These are phyloP conservation scores for Backusella luteola DNA, from an alignment of 192 early-diverging fungal genomes.

Conservation along the genomic window DNA sequence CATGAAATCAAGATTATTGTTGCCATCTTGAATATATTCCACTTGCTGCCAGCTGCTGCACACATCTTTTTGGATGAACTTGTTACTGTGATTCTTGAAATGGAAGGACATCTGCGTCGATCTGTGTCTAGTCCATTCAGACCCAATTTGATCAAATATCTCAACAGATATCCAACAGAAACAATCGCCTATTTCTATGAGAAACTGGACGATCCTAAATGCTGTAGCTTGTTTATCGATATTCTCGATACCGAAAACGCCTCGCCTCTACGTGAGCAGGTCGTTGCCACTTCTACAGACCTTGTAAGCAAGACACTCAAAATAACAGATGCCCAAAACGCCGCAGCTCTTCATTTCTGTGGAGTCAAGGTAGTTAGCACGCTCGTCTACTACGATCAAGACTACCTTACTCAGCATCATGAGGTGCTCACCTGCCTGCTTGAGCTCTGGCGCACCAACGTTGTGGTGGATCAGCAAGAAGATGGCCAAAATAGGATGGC, in stretches of 20 bases:
- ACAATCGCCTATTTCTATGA: conserved; percentile 83
- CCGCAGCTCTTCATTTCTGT: conserved; percentile 46
- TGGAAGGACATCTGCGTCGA: conserved; percentile 83
- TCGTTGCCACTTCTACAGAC: conserved; percentile 52
- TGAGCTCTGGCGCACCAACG: conserved; percentile 45
- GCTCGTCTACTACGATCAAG: conserved; percentile 45
- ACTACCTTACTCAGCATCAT: conserved; percentile 45
- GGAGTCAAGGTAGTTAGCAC: conserved; percentile 56
- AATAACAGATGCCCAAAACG: conserved; percentile 12
- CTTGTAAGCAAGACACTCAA: conserved; percentile 50
- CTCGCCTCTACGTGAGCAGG: conserved; percentile 61
- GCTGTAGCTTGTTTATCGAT: conserved; percentile 64
- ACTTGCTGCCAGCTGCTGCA: conserved; percentile 87
- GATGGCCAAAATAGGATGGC: conserved; percentile 37
- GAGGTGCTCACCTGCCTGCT: conserved; percentile 56
- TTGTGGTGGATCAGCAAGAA: conserved; percentile 23
- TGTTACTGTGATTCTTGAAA: conserved; percentile 79
- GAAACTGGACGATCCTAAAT: conserved; percentile 54
- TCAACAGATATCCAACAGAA: conserved; percentile 87
- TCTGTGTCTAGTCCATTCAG: conserved; percentile 92
- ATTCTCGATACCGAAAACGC: conserved; percentile 55
- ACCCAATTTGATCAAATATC: conserved; percentile 81
- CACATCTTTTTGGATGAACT: conserved; percentile 91
- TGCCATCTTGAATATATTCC: conserved; percentile 91
- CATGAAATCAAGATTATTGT: conserved; percentile 94